A percentile compares a stretch with the other conserved stretches of the same genome.
phyloP scores from a whole-genome alignment of 345 rosid genomes.

The Lepidium didymum region DNA sequence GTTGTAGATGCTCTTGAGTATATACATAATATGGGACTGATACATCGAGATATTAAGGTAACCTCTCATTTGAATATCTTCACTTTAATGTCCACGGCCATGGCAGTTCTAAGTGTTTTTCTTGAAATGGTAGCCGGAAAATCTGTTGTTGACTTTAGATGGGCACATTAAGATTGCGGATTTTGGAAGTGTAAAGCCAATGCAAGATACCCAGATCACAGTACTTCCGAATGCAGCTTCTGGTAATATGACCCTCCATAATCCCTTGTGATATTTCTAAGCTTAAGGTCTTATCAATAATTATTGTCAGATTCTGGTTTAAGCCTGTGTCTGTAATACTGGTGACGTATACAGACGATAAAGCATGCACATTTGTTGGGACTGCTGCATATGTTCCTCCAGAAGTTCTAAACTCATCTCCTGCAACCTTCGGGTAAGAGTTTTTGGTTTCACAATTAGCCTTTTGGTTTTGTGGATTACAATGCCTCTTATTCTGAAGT shows the following conservation, averaged over 20 bases:
- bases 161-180: slow-evolving; percentile 98
- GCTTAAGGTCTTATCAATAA: slow-evolving; percentile 11
- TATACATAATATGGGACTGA: slow-evolving; percentile 81
- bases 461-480: slow-evolving; percentile 15
- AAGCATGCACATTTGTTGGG: slow-evolving; percentile 89
- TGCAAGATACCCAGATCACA: slow-evolving; percentile 85
- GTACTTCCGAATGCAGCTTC: slow-evolving; percentile 93
- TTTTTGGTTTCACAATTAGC: neutral
- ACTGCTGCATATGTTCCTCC: slow-evolving; percentile 99
- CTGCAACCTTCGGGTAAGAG: slow-evolving; percentile 90
- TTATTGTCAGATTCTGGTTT: slow-evolving; percentile 23
- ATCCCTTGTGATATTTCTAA: slow-evolving; percentile 1
- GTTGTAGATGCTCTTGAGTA: slow-evolving; percentile 97
- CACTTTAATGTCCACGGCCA: neutral
- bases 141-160: slow-evolving; percentile 67
- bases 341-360: slow-evolving; percentile 58
- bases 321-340: neutral
- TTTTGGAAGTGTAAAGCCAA: slow-evolving; percentile 97
- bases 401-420: slow-evolving; percentile 96
- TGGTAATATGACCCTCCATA: slow-evolving; percentile 36
- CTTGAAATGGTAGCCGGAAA: slow-evolving; percentile 77
- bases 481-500: slow-evolving; percentile 22
- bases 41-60: slow-evolving; percentile 98
- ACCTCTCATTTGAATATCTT: neutral
- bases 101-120: slow-evolving; percentile 15